Conservation (phyloP, 2,329 filamentous ascomycete genomes). For the Aspergillus jensenii region DNA sequence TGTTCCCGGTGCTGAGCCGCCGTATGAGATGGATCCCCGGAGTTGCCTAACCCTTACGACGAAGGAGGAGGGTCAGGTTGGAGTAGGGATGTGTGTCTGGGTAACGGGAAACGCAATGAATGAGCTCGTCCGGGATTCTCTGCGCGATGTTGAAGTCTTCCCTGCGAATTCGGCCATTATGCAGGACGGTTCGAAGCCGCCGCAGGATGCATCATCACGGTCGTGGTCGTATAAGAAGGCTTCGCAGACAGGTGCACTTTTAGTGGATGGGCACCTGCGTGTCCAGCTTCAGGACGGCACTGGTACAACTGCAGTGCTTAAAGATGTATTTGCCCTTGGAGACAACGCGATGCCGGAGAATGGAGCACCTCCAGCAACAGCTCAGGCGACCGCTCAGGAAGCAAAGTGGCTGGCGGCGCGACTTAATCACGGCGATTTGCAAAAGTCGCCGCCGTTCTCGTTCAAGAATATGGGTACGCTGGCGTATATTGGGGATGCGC, state of each 20-base stretch:
- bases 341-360: constrained; percentile 57
- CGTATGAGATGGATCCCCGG: constrained; percentile 44
- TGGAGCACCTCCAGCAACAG: constrained; percentile 56
- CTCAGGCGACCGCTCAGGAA: constrained; percentile 60
- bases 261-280: constrained; percentile 58
- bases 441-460: constrained; percentile 44
- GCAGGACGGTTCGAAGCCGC: constrained; percentile 19
- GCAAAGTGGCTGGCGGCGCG: constrained; percentile 57
- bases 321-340: constrained; percentile 56
- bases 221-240: constrained; percentile 53
- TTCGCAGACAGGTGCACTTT: constrained; percentile 47
- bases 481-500: constrained; percentile 60
- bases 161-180: constrained; percentile 31
- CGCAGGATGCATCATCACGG: constrained; percentile 5
- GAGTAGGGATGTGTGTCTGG: constrained; percentile 63
- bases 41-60: constrained; percentile 53
- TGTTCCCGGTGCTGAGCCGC: constrained; percentile 39
- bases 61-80: constrained; percentile 58
- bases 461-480: constrained; percentile 60
- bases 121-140: constrained; percentile 28
- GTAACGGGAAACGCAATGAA: constrained; percentile 43
- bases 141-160: constrained; percentile 33
- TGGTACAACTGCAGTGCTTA: constrained; percentile 43
- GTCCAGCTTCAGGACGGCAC: constrained; percentile 50
- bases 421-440: constrained; percentile 51